Evolutionary conservation across 2,329 filamentous ascomycete genomes (phyloP).

Genomic region (Chrysosphaeria jannelii): DNA sequence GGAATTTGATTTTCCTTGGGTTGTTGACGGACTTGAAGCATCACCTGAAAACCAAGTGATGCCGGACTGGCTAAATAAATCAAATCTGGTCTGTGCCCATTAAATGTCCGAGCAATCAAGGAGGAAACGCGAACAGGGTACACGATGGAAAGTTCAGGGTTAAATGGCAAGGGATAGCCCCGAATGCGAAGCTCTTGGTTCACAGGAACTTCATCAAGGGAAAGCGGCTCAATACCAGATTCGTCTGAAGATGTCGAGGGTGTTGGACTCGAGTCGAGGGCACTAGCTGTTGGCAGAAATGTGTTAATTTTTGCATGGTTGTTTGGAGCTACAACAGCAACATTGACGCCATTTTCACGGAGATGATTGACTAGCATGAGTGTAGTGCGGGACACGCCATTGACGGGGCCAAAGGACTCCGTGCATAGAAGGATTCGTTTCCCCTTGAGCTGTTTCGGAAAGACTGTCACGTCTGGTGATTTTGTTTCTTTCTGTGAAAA

Average conservation of each 20-base stretch:
- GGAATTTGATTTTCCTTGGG: constrained; percentile 20
- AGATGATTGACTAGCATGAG: constrained; percentile 38
- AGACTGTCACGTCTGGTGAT: too few species aligned
- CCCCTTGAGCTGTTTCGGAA: constrained; percentile 19
- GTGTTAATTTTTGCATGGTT: constrained; percentile 23
- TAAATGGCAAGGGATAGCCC: constrained; percentile 38
- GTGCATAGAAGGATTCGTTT: constrained; percentile 36
- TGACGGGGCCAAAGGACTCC: constrained; percentile 42
- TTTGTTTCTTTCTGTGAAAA: too few species aligned
- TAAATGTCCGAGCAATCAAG: constrained; percentile 28
- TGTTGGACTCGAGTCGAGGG: not conserved
- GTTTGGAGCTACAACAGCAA: constrained; percentile 35
- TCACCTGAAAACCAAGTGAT: constrained; percentile 37
- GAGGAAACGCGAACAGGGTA: constrained; percentile 35
- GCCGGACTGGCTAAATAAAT: constrained; percentile 42
- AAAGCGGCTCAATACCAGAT: not conserved
- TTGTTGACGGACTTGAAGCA: constrained; percentile 35
- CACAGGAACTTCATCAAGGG: not conserved
- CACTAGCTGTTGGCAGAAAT: constrained; percentile 15
- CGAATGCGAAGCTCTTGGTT: constrained; percentile 24
- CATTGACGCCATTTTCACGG: constrained; percentile 27
- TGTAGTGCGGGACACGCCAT: constrained; percentile 42
- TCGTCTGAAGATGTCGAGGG: too few species aligned
- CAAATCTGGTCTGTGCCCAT: constrained; percentile 22
- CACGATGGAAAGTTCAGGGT: constrained; percentile 37